A percentile compares a stretch with the other conserved stretches of the same genome.
Conservation (phyloP, 495 filamentous ascomycete genomes). For the Staphylotrichum longicolle region DNA sequence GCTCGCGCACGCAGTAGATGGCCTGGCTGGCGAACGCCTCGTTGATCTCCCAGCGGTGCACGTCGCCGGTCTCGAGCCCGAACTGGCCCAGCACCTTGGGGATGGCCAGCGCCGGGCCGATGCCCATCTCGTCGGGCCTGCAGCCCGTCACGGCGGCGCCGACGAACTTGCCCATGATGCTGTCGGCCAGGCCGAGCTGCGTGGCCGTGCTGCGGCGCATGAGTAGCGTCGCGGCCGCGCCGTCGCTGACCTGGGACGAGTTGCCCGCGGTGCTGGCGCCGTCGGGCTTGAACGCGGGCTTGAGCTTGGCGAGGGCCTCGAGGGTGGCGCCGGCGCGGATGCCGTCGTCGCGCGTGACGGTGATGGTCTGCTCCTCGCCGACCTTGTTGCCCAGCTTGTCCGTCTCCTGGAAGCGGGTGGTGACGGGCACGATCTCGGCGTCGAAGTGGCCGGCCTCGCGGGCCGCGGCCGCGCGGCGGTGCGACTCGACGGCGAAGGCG, state of each 20-base stretch:
- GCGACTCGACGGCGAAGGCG: slow-evolving; percentile 71
- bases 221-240: slow-evolving; percentile 77
- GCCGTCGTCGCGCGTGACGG: slow-evolving; percentile 75
- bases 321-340: slow-evolving; percentile 63
- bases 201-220: slow-evolving; percentile 82
- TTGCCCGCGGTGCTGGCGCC: slow-evolving; percentile 85
- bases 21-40: slow-evolving; percentile 93
- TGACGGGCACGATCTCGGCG: slow-evolving; percentile 74
- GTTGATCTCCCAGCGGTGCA: slow-evolving; percentile 94
- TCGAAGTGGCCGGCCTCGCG: slow-evolving; percentile 68
- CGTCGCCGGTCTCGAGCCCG: slow-evolving; percentile 63
- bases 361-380: slow-evolving; percentile 47
- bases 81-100: slow-evolving; percentile 69
- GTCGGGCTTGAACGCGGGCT: slow-evolving; percentile 74
- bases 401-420: slow-evolving; percentile 62
- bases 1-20: slow-evolving; percentile 70
- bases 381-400: slow-evolving; percentile 59
- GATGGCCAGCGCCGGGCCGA: slow-evolving; percentile 82
- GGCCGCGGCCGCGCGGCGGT: slow-evolving; percentile 67
- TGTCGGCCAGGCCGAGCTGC: slow-evolving; percentile 62
- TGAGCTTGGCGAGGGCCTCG: slow-evolving; percentile 71
- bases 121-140: slow-evolving; percentile 87
- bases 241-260: slow-evolving; percentile 81
- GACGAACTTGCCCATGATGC: slow-evolving; percentile 78
- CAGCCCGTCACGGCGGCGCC: slow-evolving; percentile 71